Evolutionary conservation across 75 land plant genomes (phyloP).

Genomic region (Cunninghamia lanceolata): DNA sequence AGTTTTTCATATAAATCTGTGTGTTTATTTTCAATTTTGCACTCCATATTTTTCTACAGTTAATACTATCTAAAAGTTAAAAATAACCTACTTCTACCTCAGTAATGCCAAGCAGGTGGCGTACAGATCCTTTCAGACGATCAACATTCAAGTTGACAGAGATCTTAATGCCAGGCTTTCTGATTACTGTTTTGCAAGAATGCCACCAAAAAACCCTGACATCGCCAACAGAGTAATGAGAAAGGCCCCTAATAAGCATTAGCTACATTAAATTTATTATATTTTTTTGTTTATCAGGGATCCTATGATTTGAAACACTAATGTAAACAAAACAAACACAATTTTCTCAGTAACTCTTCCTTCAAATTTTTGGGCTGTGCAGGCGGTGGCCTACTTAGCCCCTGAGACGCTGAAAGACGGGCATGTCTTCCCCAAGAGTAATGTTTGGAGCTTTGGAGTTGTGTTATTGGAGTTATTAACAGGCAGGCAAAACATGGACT

Average conservation of each 20-base stretch:
- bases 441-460: conserved; percentile 54
- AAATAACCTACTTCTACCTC: conserved; percentile 23
- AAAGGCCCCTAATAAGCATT: not conserved
- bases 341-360: not conserved
- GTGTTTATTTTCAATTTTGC: no score
- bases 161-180: conserved; percentile 33
- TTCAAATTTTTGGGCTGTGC: not conserved
- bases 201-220: not conserved
- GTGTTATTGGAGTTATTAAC: conserved; percentile 49
- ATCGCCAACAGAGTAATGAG: not conserved
- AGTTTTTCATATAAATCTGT: no score
- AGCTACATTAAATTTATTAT: not conserved
- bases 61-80: not conserved
- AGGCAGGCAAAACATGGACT: conserved; percentile 32
- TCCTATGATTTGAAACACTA: not conserved
- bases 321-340: no score
- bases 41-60: no score
- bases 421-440: conserved; percentile 24
- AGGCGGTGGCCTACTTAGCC: conserved; percentile 30
- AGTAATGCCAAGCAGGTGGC: conserved; percentile 24
- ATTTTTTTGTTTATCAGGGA: not conserved
- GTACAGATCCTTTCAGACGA: conserved; percentile 24
- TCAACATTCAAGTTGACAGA: conserved; percentile 32
- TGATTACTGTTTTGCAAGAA: conserved; percentile 30
- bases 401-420: conserved; percentile 19